Evolutionary conservation across 2,329 filamentous ascomycete genomes (phyloP), one percentile per base, ranked within the genome.

Genomic region (Dendrostoma leiphaemia): DNA sequence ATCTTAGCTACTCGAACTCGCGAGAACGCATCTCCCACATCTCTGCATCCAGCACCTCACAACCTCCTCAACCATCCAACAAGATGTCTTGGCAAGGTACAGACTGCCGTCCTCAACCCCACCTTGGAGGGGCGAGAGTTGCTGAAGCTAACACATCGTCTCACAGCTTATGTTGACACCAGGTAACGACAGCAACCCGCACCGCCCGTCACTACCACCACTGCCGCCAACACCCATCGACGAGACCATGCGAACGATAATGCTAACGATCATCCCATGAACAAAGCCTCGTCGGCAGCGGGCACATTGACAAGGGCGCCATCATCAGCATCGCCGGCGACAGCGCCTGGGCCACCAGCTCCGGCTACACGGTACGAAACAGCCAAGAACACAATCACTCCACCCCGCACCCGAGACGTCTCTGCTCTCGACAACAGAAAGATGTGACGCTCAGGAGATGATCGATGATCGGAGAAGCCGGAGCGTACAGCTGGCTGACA

Each of bases 281-380:
- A 44, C 23, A 48, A 68, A 96, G 91, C 82, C 84, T 96, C 66
- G 82, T 95, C 67, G 87, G 81, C 75, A 86, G 81, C 65, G 86
- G 86, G 67, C 86, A 92, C 70, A 74, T 96, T 68, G 88, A 94
- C 77, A 87, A 91, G 77, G 91, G 82, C 65, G 89, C 89, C 69
- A 91, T 96, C 71, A 85, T 94, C 79, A 91, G 88, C 73, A 76
- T 75, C 61, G 88, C 88, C 63, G 90, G 91, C 65, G 89, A 89
- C 74, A 91, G 86, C 69, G 80, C 84, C 64, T 95, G 91, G 90
- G 91, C 91, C 58, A 70, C 78, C 38, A 85, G 85, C 26, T 21
- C 81, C 51, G 82, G 79, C 63, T 96, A 96, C 77, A 76, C 79
- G 69, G 91, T 96, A 86, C 53, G 48, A 37, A 40, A 53, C 34